Evolutionary conservation across 2,329 filamentous ascomycete genomes (phyloP).

Genomic region (Thielaviopsis euricoi): DNA sequence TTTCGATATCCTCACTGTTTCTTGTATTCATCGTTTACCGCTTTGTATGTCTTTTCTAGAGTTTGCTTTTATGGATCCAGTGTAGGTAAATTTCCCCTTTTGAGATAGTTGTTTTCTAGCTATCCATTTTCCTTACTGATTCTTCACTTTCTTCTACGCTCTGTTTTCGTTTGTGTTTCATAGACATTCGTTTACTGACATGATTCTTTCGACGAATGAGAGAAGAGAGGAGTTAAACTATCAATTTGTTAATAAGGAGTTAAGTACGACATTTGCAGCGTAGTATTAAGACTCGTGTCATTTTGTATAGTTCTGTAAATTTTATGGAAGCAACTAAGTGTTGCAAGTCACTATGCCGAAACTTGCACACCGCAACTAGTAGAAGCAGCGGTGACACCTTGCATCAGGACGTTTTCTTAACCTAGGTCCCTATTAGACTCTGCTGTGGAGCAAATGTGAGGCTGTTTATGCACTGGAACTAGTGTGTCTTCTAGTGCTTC

Average conservation of each 20-base stretch:
- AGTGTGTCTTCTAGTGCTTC: too few species aligned
- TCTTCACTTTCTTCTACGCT: neutral
- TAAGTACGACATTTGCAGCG: too few species aligned
- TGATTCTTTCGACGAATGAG: neutral
- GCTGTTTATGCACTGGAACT: too few species aligned
- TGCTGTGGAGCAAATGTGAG: neutral
- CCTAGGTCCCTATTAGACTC: neutral
- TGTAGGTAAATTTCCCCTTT: too few species aligned
- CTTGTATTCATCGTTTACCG: too few species aligned
- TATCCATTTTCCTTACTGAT: neutral
- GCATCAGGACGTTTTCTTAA: neutral
- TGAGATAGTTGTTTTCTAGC: neutral
- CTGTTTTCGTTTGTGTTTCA: neutral
- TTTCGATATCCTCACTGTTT: too few species aligned
- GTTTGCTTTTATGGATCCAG: too few species aligned
- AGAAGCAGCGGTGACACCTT: neutral
- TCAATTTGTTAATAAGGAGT: neutral
- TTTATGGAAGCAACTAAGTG: neutral
- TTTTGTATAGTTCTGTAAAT: neutral
- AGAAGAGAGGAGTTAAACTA: neutral
- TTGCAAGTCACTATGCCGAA: too few species aligned
- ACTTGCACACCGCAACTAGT: neutral
- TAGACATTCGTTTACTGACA: neutral
- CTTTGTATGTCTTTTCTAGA: too few species aligned
- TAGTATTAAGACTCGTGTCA: neutral